phyloP scores from a whole-genome alignment of 495 filamentous ascomycete species.

The Oleoguttula mirabilis region DNA sequence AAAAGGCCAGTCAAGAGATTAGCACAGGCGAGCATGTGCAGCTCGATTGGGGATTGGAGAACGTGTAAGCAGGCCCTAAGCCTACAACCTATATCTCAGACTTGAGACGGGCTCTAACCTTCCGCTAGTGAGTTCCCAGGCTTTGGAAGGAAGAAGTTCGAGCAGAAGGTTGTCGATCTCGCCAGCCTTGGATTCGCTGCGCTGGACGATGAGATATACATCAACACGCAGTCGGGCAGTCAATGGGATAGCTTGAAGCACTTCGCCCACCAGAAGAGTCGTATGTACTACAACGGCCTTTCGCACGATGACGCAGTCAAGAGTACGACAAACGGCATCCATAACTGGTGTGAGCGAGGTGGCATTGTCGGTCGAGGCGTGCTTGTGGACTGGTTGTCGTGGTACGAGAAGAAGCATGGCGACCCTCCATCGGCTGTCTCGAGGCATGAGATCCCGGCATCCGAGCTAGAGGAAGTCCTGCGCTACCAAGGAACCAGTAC shows the following conservation, averaged over 20 bases:
- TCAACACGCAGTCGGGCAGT: conserved; percentile 14
- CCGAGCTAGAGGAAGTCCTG: conserved; percentile 32
- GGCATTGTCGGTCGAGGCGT: conserved; percentile 44
- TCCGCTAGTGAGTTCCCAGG: neutral
- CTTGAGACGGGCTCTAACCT: neutral
- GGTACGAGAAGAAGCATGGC: conserved; percentile 31
- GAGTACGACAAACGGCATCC: conserved; percentile 10
- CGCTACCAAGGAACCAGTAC: conserved; percentile 29
- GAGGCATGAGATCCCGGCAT: conserved; percentile 32
- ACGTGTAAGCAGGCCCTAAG: neutral
- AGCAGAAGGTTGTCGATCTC: neutral
- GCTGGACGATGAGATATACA: conserved; percentile 9
- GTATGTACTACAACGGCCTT: conserved; percentile 7
- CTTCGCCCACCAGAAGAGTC: conserved; percentile 4
- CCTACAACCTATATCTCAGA: neutral
- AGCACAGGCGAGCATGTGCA: conserved; percentile 3
- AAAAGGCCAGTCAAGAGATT: conserved; percentile 14
- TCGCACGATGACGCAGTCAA: conserved; percentile 2
- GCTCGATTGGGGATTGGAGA: conserved; percentile 6
- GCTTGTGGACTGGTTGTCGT: conserved; percentile 39
- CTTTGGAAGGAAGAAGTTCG: neutral
- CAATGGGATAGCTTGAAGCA: conserved; percentile 16
- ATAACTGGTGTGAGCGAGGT: conserved; percentile 17
- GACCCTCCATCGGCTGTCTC: conserved; percentile 31
- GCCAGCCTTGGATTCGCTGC: neutral